Base-by-base conservation (phyloP, 78 protist species). In the Tieghemostelium lacteum region DNA sequence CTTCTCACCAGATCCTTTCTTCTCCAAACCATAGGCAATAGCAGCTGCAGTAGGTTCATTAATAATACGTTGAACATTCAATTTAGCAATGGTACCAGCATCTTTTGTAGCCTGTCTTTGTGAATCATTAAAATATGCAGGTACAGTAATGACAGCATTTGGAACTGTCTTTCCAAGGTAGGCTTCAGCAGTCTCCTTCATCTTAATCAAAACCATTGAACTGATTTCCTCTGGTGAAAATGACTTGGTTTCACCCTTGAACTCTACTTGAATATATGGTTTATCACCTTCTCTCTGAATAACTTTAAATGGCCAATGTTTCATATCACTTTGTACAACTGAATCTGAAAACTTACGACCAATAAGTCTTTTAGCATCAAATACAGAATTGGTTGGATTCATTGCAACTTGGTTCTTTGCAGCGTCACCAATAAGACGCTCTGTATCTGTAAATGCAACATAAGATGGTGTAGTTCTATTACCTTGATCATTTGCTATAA, bases 1-100 rank as follows among this genome's bases (percentile, higher is more conserved):
- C 31, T 34, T 60, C 88, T 97, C 99, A 20, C 66, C 86, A 17
- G 45, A 67, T 62, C 92, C 97, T 91, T 87, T 88, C 91, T 96
- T 96, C 83, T 97, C 98, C 20, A 98, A 88, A 34, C 99, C 99
- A 95, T 98, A 98, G n/a, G 99, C 99, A 36, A 98, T 85, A 6
- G 99, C 99, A 52, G 99, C 99, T 40, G 99, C 99, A 6, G 99
- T 98, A 69, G 99, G 99, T 88, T 98, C 99, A 96, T 97, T 98
- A 75, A 98, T 95, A 62, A 98, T 96, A 64, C 98, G 98, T 50
- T 97, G 83, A 22, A 95, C 94, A 94, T 98, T 95, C 97, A 97
- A 64, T 96, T 96, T 97, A 92, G 80, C 73, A 29, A 66, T 87
- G 97, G 98, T 26, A 98, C 99, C 99, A 2, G 99, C 99, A 62